Evolutionary conservation across 2,329 filamentous ascomycete species (phyloP).

Genomic region (Calonectria leucothoes): DNA sequence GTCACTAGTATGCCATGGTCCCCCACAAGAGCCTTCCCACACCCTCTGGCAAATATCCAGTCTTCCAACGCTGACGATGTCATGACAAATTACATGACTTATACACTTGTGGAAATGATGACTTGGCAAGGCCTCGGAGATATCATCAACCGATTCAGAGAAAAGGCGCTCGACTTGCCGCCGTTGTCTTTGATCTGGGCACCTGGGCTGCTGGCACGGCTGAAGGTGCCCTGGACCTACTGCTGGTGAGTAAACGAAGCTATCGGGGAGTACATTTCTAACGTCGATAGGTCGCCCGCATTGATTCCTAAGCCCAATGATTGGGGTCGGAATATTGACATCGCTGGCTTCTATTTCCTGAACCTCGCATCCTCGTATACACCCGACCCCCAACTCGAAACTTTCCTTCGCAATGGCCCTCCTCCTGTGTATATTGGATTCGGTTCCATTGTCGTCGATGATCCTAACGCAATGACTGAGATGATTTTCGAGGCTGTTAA

Average conservation of each 20-base stretch:
- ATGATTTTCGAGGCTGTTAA: slow-evolving; percentile 79
- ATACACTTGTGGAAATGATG: slow-evolving; percentile 88
- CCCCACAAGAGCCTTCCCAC: slow-evolving; percentile 85
- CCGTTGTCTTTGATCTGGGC: slow-evolving; percentile 85
- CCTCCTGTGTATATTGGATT: slow-evolving; percentile 87
- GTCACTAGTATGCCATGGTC: slow-evolving; percentile 87
- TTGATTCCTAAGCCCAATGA: slow-evolving; percentile 84
- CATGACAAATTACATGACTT: slow-evolving; percentile 86
- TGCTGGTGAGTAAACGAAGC: slow-evolving; percentile 70
- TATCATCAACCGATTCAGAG: slow-evolving; percentile 88
- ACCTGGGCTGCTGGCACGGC: slow-evolving; percentile 79
- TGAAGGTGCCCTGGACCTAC: slow-evolving; percentile 88
- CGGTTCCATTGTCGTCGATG: slow-evolving; percentile 84
- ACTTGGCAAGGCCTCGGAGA: slow-evolving; percentile 94
- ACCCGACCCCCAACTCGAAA: slow-evolving; percentile 72
- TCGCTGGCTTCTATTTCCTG: slow-evolving; percentile 83
- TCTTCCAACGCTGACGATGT: slow-evolving; percentile 79
- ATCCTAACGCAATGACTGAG: slow-evolving; percentile 76
- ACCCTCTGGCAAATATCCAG: slow-evolving; percentile 86
- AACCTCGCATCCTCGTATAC: slow-evolving; percentile 74
- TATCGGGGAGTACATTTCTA: not conserved
- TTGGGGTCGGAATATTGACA: slow-evolving; percentile 77
- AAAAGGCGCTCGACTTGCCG: slow-evolving; percentile 79
- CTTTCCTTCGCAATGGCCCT: slow-evolving; percentile 75
- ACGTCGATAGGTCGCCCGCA: slow-evolving; percentile 67